Evolutionary conservation across 129 eudicot genomes (phyloP), one percentile per base, ranked within the genome.

Genomic region (Apium graveolens): DNA sequence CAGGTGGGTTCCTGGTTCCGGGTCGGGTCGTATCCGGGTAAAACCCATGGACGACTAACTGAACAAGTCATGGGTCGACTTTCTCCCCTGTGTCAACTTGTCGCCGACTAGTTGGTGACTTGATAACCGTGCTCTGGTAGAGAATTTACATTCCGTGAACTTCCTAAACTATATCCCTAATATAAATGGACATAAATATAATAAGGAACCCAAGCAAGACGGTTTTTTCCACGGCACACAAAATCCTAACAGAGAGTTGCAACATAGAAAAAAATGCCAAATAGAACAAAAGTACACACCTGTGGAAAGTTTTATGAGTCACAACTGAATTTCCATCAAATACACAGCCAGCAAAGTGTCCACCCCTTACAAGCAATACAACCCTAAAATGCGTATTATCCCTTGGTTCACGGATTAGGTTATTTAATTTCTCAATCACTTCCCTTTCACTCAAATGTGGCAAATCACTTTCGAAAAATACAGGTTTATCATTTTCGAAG

Each of bases 291-390:
- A 73, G 75, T 57, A 78, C 83, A 34, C 66, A 91, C 98, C 96
- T 95, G 90, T 95, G 94, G 83, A 90, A 91, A 41, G 98, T 95
- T 84, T 95, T 95, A 75, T 95, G 97, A 77, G 94, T 96, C 88
- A 91, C 92, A 86, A 92, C 90, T 14, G 85, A 73, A 82, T 82
- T 88, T 53, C 97, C 97, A 83, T 95, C 97, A 87, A 95, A 95
- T 49, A 95, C 98, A 83, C 98, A 95, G 32, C 96, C 98, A 83
- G 98, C 98, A 83, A 95, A 95, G 80, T 95, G 98, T 31, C 98
- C 98, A 77, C 97, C 97, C 80, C 89, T 90, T 0, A 91, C 94
- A 48, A 91, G 97, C 84, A 95, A 90, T 78, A 95, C 89, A 79
- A 95, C 83, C 88, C 97, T 88, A 74, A 95, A 84, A 77, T 78